A percentile compares a stretch with the other conserved stretches of the same genome.
Evolutionary conservation across 2,329 filamentous ascomycete genomes (phyloP).

Genomic region (Penicillium sp.): DNA sequence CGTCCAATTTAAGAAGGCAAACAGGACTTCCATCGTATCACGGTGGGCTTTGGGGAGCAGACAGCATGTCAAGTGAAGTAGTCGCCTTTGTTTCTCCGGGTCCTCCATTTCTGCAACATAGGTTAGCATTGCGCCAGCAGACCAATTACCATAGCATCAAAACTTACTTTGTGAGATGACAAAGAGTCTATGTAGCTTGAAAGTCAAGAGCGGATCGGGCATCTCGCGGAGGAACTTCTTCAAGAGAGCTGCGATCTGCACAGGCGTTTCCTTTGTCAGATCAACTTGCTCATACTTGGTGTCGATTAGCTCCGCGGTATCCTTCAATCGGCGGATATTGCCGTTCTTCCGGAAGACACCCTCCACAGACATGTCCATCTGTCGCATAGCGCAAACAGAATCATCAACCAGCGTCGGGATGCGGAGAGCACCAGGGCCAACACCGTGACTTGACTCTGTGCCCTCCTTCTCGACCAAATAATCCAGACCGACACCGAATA

Average conservation of each 20-base stretch:
- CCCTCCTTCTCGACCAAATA: conserved; percentile 87
- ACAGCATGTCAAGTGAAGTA: conserved; percentile 88
- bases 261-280: conserved; percentile 81
- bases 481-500: conserved; percentile 88
- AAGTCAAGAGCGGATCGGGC: conserved; percentile 88
- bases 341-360: conserved; percentile 99
- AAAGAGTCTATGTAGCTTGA: conserved; percentile 90
- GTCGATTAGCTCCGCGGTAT: conserved; percentile 82
- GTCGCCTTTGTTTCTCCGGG: conserved; percentile 74
- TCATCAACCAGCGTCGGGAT: conserved; percentile 96
- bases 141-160: conserved; percentile 8
- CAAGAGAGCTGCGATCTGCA: conserved; percentile 87
- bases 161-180: conserved; percentile 77
- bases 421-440: conserved; percentile 84
- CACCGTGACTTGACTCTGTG: conserved; percentile 94
- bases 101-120: conserved; percentile 65
- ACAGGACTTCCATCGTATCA: conserved; percentile 91
- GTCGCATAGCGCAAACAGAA: conserved; percentile 88
- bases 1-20: conserved; percentile 95
- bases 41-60: conserved; percentile 87
- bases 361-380: conserved; percentile 98
- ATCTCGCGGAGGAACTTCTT: conserved; percentile 95
- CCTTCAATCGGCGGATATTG: conserved; percentile 90
- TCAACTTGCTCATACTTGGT: conserved; percentile 80
- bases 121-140: conserved; percentile 11